These are phyloP conservation scores for Symbiodinium pilosum DNA, from an alignment of 73 alveolate genomes.

Conservation along the genomic window DNA sequence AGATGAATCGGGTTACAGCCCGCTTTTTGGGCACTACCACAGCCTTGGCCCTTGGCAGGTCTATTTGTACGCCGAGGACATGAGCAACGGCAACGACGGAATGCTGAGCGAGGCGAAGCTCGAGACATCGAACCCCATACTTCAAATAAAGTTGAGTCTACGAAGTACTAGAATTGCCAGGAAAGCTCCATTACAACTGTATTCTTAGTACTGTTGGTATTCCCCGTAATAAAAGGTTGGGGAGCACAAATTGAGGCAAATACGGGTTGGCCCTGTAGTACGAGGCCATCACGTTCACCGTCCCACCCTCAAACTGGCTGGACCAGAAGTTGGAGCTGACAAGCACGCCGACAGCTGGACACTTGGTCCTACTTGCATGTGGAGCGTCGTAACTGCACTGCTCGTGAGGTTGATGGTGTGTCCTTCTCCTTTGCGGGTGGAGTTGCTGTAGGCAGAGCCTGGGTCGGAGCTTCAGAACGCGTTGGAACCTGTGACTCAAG, in stretches of 20 bases:
- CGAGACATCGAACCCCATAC: background rate
- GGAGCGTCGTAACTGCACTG: background rate
- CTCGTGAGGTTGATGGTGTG: constrained; percentile 48
- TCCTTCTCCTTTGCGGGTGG: constrained; percentile 85
- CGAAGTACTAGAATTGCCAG: too few relatives aligned
- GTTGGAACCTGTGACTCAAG: background rate
- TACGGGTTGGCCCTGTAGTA: too few relatives aligned
- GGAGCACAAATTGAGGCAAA: too few relatives aligned
- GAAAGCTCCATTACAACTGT: background rate
- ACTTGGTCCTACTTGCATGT: background rate
- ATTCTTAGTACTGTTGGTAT: too few relatives aligned
- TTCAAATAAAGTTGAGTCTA: background rate
- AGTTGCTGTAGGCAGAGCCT: constrained; percentile 62
- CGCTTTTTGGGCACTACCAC: too few relatives aligned
- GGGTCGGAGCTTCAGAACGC: constrained; percentile 27
- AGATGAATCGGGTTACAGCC: too few relatives aligned
- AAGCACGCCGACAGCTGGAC: constrained; percentile 64
- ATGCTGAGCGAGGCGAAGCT: constrained; percentile 44
- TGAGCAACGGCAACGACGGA: constrained; percentile 14
- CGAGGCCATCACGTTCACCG: constrained; percentile 63
- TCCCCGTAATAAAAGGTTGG: too few relatives aligned
- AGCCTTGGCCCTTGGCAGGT: background rate
- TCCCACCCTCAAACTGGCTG: constrained; percentile 74
- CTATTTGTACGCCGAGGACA: constrained; percentile 50
- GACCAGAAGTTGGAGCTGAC: constrained; percentile 33